Conservation (phyloP, 2,329 filamentous ascomycete genomes). For the Ophiosphaerella herpotricha region DNA sequence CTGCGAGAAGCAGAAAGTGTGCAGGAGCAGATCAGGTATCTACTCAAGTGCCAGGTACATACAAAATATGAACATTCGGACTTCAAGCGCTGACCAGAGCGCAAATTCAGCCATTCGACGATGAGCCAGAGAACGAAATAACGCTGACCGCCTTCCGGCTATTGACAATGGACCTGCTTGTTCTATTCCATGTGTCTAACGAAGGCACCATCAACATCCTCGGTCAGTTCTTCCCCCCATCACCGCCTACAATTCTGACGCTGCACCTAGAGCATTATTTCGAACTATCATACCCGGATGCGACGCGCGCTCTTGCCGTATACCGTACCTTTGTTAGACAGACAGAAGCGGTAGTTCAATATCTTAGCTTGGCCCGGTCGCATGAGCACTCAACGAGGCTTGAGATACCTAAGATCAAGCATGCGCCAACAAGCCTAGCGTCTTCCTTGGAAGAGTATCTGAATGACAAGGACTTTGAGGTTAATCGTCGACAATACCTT, state of each 20-base stretch:
- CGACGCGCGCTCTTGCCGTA: constrained; percentile 86
- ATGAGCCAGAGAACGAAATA: constrained; percentile 94
- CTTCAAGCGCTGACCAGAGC: constrained; percentile 1
- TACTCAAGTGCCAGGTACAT: constrained; percentile 87
- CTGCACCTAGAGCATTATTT: constrained; percentile 81
- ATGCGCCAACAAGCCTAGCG: constrained; percentile 89
- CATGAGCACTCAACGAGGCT: constrained; percentile 91
- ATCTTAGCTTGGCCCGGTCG: constrained; percentile 82
- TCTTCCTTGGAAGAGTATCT: constrained; percentile 92
- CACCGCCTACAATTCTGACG: constrained; percentile 17
- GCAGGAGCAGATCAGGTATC: constrained; percentile 81
- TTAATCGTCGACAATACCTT: constrained; percentile 88
- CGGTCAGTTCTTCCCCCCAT: constrained; percentile 59
- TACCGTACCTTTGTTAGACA: constrained; percentile 91
- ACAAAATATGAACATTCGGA: not conserved
- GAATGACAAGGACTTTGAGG: constrained; percentile 91
- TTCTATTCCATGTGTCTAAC: constrained; percentile 93
- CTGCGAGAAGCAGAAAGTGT: constrained; percentile 89
- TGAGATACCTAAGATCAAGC: constrained; percentile 95
- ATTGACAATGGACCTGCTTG: constrained; percentile 84
- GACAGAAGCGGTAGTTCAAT: constrained; percentile 91
- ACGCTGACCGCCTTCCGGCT: constrained; percentile 91
- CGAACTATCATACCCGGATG: constrained; percentile 94
- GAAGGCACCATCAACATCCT: constrained; percentile 97
- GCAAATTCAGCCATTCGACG: constrained; percentile 71